Conservation (phyloP, 2,329 filamentous ascomycete genomes). For the Myrmaecium sp. region DNA sequence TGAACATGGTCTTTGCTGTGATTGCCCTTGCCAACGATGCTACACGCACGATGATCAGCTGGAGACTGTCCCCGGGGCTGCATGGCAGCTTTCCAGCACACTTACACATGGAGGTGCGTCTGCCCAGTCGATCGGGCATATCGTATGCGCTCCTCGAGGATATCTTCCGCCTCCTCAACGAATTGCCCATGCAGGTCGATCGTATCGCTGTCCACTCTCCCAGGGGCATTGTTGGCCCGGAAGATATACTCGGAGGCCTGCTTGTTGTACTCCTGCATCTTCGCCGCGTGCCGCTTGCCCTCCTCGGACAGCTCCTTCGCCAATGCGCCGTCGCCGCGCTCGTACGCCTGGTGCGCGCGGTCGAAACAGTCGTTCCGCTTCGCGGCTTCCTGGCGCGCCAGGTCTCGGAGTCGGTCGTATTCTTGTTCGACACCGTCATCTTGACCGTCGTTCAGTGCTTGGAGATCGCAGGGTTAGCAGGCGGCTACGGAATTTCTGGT, state of each 20-base stretch:
- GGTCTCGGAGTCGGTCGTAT: conserved; percentile 77
- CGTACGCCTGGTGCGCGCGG: conserved; percentile 54
- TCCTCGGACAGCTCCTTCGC: conserved; percentile 74
- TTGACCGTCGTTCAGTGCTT: conserved; percentile 61
- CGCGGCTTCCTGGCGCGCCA: conserved; percentile 63
- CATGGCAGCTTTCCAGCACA: conserved; percentile 4
- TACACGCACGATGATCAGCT: conserved; percentile 9
- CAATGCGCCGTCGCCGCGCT: conserved; percentile 61
- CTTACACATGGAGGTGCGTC: conserved; percentile 66
- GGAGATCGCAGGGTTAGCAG: conserved; percentile 1
- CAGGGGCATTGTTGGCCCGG: conserved; percentile 74
- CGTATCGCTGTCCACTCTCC: conserved; percentile 58
- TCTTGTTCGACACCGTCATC: conserved; percentile 58
- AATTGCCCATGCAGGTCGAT: conserved; percentile 92
- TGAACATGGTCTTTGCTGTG: conserved; percentile 69
- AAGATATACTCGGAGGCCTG: conserved; percentile 92
- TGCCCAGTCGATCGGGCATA: conserved; percentile 59
- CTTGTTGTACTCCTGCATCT: conserved; percentile 77
- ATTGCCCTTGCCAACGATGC: conserved; percentile 87
- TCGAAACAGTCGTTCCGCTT: conserved; percentile 68
- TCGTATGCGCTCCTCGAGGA: conserved; percentile 70
- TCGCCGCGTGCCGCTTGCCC: conserved; percentile 65
- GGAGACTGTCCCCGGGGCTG: not conserved
- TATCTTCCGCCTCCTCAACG: conserved; percentile 86
- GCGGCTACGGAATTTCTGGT: not conserved